phyloP scores from a whole-genome alignment of 2,329 filamentous ascomycete species.

The Fusarium citri region DNA sequence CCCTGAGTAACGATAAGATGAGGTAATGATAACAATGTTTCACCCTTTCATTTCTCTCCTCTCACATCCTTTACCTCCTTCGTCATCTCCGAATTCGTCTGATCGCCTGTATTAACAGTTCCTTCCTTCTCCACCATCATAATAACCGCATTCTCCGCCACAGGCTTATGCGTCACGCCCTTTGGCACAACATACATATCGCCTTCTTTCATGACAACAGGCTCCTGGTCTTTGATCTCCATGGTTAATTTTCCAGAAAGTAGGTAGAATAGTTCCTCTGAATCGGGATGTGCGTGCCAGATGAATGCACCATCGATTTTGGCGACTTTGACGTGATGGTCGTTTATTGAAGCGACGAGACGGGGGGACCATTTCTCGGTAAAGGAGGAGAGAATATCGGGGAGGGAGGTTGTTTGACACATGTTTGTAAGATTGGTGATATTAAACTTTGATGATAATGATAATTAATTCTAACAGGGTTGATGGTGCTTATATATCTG shows the following conservation, averaged over 20 bases:
- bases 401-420: slow-evolving; percentile 41
- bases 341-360: slow-evolving; percentile 51
- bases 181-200: slow-evolving; percentile 53
- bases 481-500: background rate
- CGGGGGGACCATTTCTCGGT: slow-evolving; percentile 48
- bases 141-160: slow-evolving; percentile 51
- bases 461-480: background rate
- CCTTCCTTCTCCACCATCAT: slow-evolving; percentile 54
- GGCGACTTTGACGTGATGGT: slow-evolving; percentile 56
- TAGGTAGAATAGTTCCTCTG: slow-evolving; percentile 57
- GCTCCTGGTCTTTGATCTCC: slow-evolving; percentile 48
- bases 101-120: slow-evolving; percentile 49
- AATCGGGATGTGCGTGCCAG: slow-evolving; percentile 55
- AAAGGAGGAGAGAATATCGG: slow-evolving; percentile 44
- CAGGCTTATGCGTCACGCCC: slow-evolving; percentile 53
- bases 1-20: too few relatives aligned
- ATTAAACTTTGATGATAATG: too few relatives aligned
- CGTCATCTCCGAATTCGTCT: slow-evolving; percentile 41
- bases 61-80: slow-evolving; percentile 36
- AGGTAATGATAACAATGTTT: too few relatives aligned
- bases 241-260: slow-evolving; percentile 51
- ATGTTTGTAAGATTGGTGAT: background rate
- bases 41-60: background rate
- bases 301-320: slow-evolving; percentile 55
- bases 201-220: slow-evolving; percentile 47